Percentiles rank a stretch among this genome's conserved stretches.
These are phyloP conservation scores for Chalara sp. DNA, from an alignment of 2,329 filamentous ascomycete species.

Conservation along the genomic window DNA sequence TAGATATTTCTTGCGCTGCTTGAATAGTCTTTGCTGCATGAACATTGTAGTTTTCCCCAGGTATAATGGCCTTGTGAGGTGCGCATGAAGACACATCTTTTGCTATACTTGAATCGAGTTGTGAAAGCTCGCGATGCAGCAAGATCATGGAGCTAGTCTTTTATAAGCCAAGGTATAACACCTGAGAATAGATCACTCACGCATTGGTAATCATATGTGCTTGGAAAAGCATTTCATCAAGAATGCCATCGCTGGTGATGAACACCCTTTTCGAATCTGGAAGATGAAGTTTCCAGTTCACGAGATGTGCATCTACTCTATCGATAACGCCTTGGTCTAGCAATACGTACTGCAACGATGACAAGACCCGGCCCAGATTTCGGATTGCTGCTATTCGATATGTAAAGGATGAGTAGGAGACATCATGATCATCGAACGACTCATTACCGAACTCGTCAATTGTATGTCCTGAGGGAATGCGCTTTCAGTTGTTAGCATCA, in stretches of 20 bases:
- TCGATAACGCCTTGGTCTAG: constrained; percentile 47
- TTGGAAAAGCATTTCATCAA: constrained; percentile 90
- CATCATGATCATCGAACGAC: constrained; percentile 58
- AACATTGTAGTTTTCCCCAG: constrained; percentile 19
- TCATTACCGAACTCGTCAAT: constrained; percentile 70
- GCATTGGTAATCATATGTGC: constrained; percentile 70
- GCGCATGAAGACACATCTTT: constrained; percentile 58
- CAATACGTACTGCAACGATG: constrained; percentile 41
- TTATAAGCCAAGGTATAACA: constrained; percentile 1
- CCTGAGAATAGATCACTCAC: constrained; percentile 12
- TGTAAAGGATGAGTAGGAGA: constrained; percentile 74
- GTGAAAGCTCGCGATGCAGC: constrained; percentile 72
- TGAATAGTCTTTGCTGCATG: constrained; percentile 78
- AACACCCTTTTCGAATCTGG: constrained; percentile 65
- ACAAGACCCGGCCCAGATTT: constrained; percentile 71
- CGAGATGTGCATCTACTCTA: constrained; percentile 48
- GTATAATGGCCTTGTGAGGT: constrained; percentile 34
- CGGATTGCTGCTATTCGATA: constrained; percentile 78
- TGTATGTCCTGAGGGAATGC: constrained; percentile 51
- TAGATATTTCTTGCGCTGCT: constrained; percentile 71
- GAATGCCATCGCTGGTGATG: constrained; percentile 59
- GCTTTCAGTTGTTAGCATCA: constrained; percentile 34
- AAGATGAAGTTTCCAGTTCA: constrained; percentile 75
- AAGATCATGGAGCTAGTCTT: constrained; percentile 54
- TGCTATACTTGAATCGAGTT: constrained; percentile 57